phyloP scores from a whole-genome alignment of 1,139 yeast genomes.

The Geotrichum citri-aurantii region DNA sequence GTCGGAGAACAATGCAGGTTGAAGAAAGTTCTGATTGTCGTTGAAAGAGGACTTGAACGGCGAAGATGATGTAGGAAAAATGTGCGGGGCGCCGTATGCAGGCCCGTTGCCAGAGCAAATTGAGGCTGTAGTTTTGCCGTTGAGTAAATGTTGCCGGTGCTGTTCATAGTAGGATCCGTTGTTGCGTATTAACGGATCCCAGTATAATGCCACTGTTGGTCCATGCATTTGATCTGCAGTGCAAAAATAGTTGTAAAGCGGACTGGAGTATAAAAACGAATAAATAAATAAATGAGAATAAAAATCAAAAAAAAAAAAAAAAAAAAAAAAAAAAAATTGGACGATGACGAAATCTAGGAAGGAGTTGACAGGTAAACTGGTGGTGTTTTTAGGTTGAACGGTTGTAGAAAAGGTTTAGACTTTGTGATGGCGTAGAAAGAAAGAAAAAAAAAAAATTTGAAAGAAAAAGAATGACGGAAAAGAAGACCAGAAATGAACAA shows the following conservation, averaged over 20 bases:
- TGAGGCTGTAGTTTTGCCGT: neutral
- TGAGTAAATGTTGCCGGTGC: neutral
- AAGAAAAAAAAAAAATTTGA: neutral
- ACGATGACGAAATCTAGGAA: neutral
- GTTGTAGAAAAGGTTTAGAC: neutral
- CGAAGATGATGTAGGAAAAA: neutral
- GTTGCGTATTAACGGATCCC: constrained; percentile 13
- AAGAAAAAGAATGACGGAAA: constrained; percentile 1
- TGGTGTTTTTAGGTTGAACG: neutral
- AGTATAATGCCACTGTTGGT: constrained; percentile 14
- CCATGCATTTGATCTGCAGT: constrained; percentile 6
- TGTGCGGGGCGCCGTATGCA: neutral
- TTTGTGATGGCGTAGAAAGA: neutral
- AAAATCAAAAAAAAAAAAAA: no score
- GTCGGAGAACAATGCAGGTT: neutral
- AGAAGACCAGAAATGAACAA: neutral
- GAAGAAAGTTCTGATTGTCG: neutral
- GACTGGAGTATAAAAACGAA: no score
- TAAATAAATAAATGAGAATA: no score
- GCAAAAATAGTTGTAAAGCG: no score
- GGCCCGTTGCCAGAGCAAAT: neutral
- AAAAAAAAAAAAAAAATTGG: neutral
- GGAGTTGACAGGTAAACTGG: neutral
- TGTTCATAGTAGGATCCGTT: constrained; percentile 6
- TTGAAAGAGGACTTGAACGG: neutral